Evolutionary conservation across 192 early-diverging fungal genomes (phyloP).

Genomic region (Backusella westeae): DNA sequence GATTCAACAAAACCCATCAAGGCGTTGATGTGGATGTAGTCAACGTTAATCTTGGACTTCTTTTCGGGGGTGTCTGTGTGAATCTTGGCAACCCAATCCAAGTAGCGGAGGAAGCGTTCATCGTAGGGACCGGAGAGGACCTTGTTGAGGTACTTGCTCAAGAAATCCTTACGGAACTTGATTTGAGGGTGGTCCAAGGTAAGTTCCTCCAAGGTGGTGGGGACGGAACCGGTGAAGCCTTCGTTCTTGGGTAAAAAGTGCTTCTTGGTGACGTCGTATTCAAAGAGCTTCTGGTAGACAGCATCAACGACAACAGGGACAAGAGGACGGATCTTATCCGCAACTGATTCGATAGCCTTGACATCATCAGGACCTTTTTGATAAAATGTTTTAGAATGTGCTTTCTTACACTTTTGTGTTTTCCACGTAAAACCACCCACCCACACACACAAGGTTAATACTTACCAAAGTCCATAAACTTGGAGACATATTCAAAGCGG

Average conservation of each 20-base stretch:
- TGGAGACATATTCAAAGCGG: constrained; percentile 75
- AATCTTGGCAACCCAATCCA: constrained; percentile 80
- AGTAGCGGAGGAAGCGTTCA: constrained; percentile 63
- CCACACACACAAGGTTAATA: neutral
- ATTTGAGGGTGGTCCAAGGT: constrained; percentile 66
- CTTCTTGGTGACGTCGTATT: constrained; percentile 74
- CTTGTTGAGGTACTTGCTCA: constrained; percentile 69
- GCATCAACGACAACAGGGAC: constrained; percentile 76
- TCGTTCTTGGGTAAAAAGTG: constrained; percentile 66
- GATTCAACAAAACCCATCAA: constrained; percentile 67
- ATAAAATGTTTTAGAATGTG: neutral
- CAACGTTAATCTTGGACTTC: constrained; percentile 77
- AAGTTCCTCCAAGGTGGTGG: constrained; percentile 42
- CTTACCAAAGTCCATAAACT: constrained; percentile 71
- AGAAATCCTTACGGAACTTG: constrained; percentile 77
- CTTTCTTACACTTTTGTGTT: neutral
- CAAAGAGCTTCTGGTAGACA: constrained; percentile 70
- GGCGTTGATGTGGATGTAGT: constrained; percentile 80
- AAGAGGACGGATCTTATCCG: constrained; percentile 57
- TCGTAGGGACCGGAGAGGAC: constrained; percentile 52
- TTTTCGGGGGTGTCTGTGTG: constrained; percentile 74
- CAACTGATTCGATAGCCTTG: constrained; percentile 66
- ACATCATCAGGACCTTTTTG: constrained; percentile 47
- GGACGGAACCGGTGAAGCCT: constrained; percentile 47
- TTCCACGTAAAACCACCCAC: neutral